Base-by-base conservation (phyloP, 192 early-diverging fungal genomes). In the Backusella australiensis region DNA sequence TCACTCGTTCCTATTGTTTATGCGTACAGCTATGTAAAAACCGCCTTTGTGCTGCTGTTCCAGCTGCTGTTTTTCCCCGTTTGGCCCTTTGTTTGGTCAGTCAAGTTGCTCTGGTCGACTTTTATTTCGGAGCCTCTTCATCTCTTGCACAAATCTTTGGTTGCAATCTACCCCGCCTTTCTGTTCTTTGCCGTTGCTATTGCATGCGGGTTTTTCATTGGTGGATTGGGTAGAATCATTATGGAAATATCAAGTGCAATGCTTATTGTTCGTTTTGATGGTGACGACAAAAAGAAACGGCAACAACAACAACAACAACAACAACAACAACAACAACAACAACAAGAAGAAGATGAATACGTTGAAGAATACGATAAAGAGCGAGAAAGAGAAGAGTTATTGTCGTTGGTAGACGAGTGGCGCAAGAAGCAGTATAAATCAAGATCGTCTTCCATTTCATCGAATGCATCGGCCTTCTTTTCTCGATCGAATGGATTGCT, bases 131-230 rank as follows among this genome's bases (percentile, higher is more conserved):
- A 36, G 11, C 67, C 67, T 34, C 29, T 68, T n/a, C 8, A 2
- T 1, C 26, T 68, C 5, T 3, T 36, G 0, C 14, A 35, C 6
- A 36, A 29, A 35, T 34, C 67, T 12, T 14, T 68, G 29, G 67
- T 9, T n/a, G 29, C 67, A 3, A 68, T 68, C 7, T 36, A 35
- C 14, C 67, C 67, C 3, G 67, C 35, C 2, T 19, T 68, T 34
- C 17, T 68, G 7, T 68, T 68, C 67, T 68, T 68, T 68, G 29
- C 34, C 12, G 67, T 36, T 34, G 67, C 67, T 5, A 68, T 68
- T 36, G 67, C 34, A 6, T 68, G 67, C 15, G 67, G 67, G 2
- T 35, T 68, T 15, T 68, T 68, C 17, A 68, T 68, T 36, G 67
- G 67, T n/a, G 67, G 29, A 4, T 3, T 34, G 29, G 67, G 67